Evolutionary conservation across 129 eudicot species (phyloP).

Genomic region (Saposhnikovia divaricata): DNA sequence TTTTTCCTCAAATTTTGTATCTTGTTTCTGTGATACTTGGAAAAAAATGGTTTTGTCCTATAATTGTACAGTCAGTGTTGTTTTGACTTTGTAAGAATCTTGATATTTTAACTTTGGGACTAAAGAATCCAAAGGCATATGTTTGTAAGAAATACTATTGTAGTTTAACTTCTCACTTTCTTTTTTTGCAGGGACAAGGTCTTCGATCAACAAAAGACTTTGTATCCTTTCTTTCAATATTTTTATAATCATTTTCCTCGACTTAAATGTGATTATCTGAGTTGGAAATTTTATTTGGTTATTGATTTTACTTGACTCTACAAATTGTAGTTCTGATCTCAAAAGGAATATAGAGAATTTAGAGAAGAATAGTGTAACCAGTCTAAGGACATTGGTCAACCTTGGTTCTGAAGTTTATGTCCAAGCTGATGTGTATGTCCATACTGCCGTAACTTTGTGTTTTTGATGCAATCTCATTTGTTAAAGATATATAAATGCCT

Average conservation of each 20-base stretch:
- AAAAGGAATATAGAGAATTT: slow-evolving; percentile 65
- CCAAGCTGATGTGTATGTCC: slow-evolving; percentile 91
- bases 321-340: slow-evolving; percentile 61
- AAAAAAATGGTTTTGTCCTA: background rate
- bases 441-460: background rate
- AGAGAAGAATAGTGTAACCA: slow-evolving; percentile 80
- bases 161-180: slow-evolving; percentile 9
- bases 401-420: slow-evolving; percentile 89
- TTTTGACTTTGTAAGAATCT: background rate
- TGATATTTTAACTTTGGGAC: background rate
- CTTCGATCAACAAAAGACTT: slow-evolving; percentile 80
- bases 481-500: background rate
- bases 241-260: background rate
- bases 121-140: background rate
- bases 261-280: background rate
- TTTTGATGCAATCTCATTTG: background rate
- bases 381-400: slow-evolving; percentile 74
- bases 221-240: slow-evolving; percentile 58
- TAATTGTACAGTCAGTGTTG: background rate
- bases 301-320: slow-evolving; percentile 24
- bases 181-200: slow-evolving; percentile 87
- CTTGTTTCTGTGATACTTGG: background rate
- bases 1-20: background rate
- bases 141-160: background rate
- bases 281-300: background rate